Evolutionary conservation across 495 filamentous ascomycete genomes (phyloP), one percentile per base, ranked within the genome.

Genomic region (Rhizodiscina lignyota): DNA sequence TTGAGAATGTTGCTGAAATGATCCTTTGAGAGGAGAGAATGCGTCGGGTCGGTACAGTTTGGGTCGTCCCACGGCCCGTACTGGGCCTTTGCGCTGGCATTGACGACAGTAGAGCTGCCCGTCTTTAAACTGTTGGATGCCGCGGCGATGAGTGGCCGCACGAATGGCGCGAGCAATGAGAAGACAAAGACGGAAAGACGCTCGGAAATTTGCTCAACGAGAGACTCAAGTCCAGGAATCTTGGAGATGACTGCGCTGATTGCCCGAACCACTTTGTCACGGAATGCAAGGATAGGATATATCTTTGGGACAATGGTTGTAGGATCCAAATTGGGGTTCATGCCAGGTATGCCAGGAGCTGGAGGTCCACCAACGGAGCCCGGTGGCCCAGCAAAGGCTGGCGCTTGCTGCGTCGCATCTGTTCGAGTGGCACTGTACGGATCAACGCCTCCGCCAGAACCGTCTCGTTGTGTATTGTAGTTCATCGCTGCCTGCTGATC

Each of bases 1-100:
- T 96, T 96, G 20, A 96, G 64, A 21, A 86, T 63, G 56, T 96
- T 94, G 42, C 79, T 79, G 49, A 96, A 96, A 52, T 97, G 89
- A 47, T 97, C 89, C 58, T 96, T 94, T 38, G 82, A 86, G 4
- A 96, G 69, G 58, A 96, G 72, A 8, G 81, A 89, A 62, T 94
- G 89, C 2, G 89, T 97, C 4, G 89, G 89, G 53, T 96, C 78
- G 11, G 80, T 78, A 63, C 80, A 89, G 32, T 68, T 61, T 4
- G 80, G 72, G 53, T 94, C 77, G 4, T 73, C 81, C 89, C 89
- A 94, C 6, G 82, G 81, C 50, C 87, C 85, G 40, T 77, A 82
- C 58, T 96, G 89, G 47, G 84, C 79, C 22, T 79, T 70, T 12
- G 78, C 83, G 31, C 78, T 82, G 18, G 85, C 69, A 42, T 70